Evolutionary conservation across 108 stramenopile genomes (phyloP), one percentile per base, ranked within the genome.

Genomic region (Fragilaria crotonensis): DNA sequence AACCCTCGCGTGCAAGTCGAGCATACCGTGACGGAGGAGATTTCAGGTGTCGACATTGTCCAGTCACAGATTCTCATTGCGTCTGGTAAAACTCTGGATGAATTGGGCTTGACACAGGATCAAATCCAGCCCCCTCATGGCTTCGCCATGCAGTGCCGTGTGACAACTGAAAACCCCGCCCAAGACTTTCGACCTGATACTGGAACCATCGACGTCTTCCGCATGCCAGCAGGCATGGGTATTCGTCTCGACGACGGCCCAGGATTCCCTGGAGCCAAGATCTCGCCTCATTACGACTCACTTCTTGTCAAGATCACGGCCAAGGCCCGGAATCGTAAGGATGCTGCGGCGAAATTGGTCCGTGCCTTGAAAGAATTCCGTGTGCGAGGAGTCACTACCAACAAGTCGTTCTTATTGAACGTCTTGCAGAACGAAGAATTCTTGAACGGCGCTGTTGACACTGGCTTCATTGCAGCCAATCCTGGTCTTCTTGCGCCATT

Each of bases 101-200:
- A 90, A 33, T 48, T 90, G 20, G 85, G 85, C 28, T 68, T 90
- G 60, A 67, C 62, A 14, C 85, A 90, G 59, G 89, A 87, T 19
- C 45, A 65, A 21, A 85, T 87, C 46, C 32, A 71, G 18, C 72
- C 77, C 21, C 77, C 90, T 5, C 58, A 29, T 45, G 93, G 95
- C 25, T 81, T 83, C 63, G 94, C 95, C 30, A 93, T 98, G 85
- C 95, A 98, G 67, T 93, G 93, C 60, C 87, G 97, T 45, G 90
- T 98, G 20, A 97, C 95, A 5, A 95, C 97, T 2, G 97, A 98
- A 62, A 84, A 96, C 62, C 90, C 88, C 0, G 58, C 74, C n/a
- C 80, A 77, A 47, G 92, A 95, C 72, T 96, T 96, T 68, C 77
- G 77, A 19, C 95, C 95, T 14, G 97, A 95, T 65, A 94, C 94